phyloP scores from a whole-genome alignment of 371 early-diverging fungal genomes.

The Actinomucor elegans region DNA sequence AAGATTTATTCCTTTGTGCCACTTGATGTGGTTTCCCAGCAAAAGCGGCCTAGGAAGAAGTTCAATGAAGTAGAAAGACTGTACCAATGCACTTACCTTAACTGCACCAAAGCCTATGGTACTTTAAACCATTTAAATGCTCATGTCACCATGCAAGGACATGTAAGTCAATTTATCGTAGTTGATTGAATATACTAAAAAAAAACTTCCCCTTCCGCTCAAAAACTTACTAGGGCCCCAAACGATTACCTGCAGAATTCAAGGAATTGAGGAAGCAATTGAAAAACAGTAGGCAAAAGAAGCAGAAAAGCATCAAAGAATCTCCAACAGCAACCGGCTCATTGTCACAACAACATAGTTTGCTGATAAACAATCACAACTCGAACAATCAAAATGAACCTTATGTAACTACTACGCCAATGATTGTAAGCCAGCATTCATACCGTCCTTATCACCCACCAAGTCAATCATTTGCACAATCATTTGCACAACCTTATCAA shows the following conservation, averaged over 20 bases:
- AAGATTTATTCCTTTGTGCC: constrained; percentile 68
- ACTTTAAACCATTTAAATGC: constrained; percentile 75
- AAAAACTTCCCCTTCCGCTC: too few species aligned
- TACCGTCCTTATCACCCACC: too few species aligned
- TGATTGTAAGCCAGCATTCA: too few species aligned
- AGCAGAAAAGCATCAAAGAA: neutral
- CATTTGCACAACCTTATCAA: too few species aligned
- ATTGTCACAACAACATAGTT: too few species aligned
- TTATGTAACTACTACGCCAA: too few species aligned
- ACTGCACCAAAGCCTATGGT: constrained; percentile 70
- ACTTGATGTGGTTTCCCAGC: constrained; percentile 57
- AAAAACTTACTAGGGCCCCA: constrained; percentile 39
- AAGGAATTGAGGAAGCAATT: constrained; percentile 60
- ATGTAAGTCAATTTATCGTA: constrained; percentile 35
- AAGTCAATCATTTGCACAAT: too few species aligned
- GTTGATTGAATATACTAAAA: too few species aligned
- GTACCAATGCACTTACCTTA: constrained; percentile 62
- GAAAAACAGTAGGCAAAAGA: constrained; percentile 40
- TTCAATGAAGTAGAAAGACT: constrained; percentile 73
- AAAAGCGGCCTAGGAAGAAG: constrained; percentile 64
- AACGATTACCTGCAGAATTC: constrained; percentile 55
- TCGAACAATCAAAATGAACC: too few species aligned
- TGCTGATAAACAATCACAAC: too few species aligned
- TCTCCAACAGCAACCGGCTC: neutral
- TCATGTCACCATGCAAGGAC: constrained; percentile 74